Evolutionary conservation across 1,139 yeast species (phyloP), one percentile per base, ranked within the genome.

Genomic region (Debaryomycetaceae sp.): DNA sequence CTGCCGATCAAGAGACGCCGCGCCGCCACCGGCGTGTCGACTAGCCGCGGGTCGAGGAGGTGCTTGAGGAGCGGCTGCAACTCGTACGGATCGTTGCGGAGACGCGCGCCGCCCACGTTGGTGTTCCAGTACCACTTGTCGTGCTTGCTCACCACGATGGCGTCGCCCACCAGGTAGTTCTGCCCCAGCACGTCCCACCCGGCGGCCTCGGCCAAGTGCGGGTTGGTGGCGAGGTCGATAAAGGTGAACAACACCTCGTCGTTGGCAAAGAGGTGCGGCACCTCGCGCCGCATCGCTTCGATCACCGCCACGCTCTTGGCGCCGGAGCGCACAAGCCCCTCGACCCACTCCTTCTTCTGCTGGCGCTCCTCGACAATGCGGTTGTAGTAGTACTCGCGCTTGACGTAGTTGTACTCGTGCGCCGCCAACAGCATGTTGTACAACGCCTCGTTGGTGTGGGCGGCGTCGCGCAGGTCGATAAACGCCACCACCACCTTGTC

Each of bases 401-500:
- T 69, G 26, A 57, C 41, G 34, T 61, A 52, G 39, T 71, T 61
- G 49, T 74, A 78, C 35, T 71, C 77, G 44, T 78, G 83, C 4
- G 72, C 75, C 8, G 69, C 65, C 33, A 66, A 51, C 2, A 75
- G 63, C 30, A 75, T 54, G 34, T 63, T 58, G 40, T 63, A 65
- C 11, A 74, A 55, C 18, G 56, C 56, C 29, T 59, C 40, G 44
- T 63, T 61, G 28, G 71, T 50, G 10, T 38, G 47, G 23, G 44
- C 46, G 19, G 65, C 62, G 39, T 69, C 55, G 11, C 53, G 51
- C 10, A 72, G 56, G 46, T 78, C 75, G 17, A 77, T 51, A 28
- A 79, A 59, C 2, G 75, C 60, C 15, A 80, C 58, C n/a, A 75
- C 71, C 4, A 80, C 65, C 40, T 69, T 72, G 33, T 71, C 73